Conservation (phyloP, 345 rosid species). For the Garcia nutans region DNA sequence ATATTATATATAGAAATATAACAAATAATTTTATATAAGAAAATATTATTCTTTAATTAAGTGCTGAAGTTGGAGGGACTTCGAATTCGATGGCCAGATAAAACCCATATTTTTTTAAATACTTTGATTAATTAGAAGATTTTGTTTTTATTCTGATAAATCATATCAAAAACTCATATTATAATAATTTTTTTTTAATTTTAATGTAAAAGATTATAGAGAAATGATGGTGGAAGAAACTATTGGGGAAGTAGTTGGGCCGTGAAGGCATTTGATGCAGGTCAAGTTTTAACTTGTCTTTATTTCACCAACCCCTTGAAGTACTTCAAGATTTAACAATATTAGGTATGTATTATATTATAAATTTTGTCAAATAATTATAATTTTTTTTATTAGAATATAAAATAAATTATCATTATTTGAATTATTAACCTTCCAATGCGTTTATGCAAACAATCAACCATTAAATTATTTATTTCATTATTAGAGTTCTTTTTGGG, state of each 20-base stretch:
- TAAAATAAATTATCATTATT: too few relatives aligned
- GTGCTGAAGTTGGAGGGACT: neutral
- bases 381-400: too few relatives aligned
- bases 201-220: neutral
- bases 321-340: neutral
- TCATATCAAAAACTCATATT: neutral
- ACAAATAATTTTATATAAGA: too few relatives aligned
- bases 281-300: constrained; percentile 2
- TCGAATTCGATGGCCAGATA: neutral
- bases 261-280: neutral
- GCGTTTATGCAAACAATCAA: too few relatives aligned
- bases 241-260: constrained; percentile 16
- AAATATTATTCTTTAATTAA: too few relatives aligned
- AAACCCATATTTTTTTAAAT: neutral
- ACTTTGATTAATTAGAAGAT: neutral
- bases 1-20: too few relatives aligned
- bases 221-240: neutral
- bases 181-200: too few relatives aligned
- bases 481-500: too few relatives aligned
- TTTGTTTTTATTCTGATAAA: neutral
- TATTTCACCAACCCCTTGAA: neutral
- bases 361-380: too few relatives aligned
- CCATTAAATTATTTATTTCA: too few relatives aligned
- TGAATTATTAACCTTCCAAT: too few relatives aligned
- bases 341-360: neutral